Evolutionary conservation across 305 asterid genomes (phyloP).

Genomic region (Rubia peregrina): DNA sequence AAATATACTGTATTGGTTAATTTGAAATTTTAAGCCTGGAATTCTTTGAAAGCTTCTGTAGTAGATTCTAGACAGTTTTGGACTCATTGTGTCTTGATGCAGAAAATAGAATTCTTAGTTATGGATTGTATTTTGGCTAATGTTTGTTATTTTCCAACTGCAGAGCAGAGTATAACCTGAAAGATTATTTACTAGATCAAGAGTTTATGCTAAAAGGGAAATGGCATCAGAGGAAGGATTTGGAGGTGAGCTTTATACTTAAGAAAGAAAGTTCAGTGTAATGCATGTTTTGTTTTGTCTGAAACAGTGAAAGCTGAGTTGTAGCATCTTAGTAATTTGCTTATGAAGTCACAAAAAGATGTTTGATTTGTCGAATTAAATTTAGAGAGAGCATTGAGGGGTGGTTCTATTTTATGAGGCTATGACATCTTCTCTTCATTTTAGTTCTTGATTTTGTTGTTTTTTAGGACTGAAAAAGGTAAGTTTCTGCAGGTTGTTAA

Average conservation of each 20-base stretch:
- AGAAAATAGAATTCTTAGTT: background rate
- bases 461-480: constrained; percentile 12
- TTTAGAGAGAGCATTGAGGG: background rate
- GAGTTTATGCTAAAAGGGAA: constrained; percentile 73
- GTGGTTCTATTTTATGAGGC: background rate
- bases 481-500: constrained; percentile 56
- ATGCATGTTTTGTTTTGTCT: background rate
- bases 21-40: background rate
- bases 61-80: background rate
- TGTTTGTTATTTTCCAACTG: constrained; percentile 18
- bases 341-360: background rate
- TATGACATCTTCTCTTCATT: constrained; percentile 8
- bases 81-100: background rate
- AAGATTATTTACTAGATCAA: constrained; percentile 74
- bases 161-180: constrained; percentile 88
- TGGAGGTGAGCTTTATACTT: constrained; percentile 48
- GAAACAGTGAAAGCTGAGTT: background rate
- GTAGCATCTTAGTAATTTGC: background rate
- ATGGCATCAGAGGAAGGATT: constrained; percentile 76
- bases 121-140: constrained; percentile 6
- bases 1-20: too few relatives aligned
- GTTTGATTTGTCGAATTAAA: background rate
- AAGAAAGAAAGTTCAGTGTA: constrained; percentile 5
- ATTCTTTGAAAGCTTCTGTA: background rate
- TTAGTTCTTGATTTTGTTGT: background rate